phyloP scores from a whole-genome alignment of 1,284 basidiomycete species.

The Vanrija sp. region DNA sequence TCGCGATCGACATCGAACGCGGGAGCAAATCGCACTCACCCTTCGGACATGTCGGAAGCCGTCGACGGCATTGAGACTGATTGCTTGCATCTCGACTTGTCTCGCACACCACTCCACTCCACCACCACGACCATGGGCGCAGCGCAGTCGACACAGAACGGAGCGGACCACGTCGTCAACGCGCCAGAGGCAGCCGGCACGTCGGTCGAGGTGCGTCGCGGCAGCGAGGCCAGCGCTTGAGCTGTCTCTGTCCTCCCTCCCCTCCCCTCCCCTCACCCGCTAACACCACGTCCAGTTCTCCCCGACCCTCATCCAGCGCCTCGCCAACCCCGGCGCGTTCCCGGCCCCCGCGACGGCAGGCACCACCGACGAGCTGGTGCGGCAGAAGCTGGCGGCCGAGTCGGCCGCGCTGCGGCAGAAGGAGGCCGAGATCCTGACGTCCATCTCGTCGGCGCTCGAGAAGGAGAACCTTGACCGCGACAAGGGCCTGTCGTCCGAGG shows the following conservation, averaged over 20 bases:
- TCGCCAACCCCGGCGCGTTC: constrained; percentile 21
- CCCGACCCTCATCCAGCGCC: constrained; percentile 41
- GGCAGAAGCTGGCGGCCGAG: constrained; percentile 43
- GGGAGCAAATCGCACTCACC: too few relatives aligned
- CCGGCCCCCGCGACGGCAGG: background rate
- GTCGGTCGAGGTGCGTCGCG: constrained; percentile 39
- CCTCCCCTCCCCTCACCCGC: background rate
- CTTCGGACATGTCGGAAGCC: too few relatives aligned
- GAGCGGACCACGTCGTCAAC: constrained; percentile 40
- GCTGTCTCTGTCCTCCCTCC: background rate
- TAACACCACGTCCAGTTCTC: constrained; percentile 35
- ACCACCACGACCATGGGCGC: constrained; percentile 30
- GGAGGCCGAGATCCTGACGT: constrained; percentile 45
- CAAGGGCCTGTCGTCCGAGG: constrained; percentile 45
- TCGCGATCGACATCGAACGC: too few relatives aligned
- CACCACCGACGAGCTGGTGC: constrained; percentile 41
- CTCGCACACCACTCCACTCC: too few relatives aligned
- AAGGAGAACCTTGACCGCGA: constrained; percentile 51
- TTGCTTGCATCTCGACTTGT: background rate
- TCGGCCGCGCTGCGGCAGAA: constrained; percentile 41
- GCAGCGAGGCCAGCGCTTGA: too few relatives aligned
- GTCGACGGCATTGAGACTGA: background rate
- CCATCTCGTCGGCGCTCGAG: constrained; percentile 46
- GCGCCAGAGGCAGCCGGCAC: constrained; percentile 37
- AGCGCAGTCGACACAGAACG: constrained; percentile 33